phyloP scores from a whole-genome alignment of 176 grass and related monocot genomes.

The Raddia guianensis region DNA sequence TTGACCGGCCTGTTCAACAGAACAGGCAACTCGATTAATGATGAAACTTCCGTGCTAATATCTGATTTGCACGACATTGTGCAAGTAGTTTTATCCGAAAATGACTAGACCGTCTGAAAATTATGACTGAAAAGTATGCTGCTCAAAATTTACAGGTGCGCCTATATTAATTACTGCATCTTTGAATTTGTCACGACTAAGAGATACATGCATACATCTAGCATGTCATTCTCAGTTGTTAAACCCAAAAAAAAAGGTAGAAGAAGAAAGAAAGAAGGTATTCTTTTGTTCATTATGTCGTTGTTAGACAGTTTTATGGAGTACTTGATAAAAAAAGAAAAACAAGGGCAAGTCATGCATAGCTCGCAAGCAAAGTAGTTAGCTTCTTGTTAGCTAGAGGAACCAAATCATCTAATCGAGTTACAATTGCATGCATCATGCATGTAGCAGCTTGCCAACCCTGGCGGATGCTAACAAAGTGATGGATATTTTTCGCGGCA shows the following conservation, averaged over 20 bases:
- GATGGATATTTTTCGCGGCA: background rate
- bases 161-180: background rate
- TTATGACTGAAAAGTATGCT: background rate
- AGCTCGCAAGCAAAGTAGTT: background rate
- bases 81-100: constrained; percentile 4
- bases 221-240: background rate
- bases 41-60: constrained; percentile 16
- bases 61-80: background rate
- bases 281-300: background rate
- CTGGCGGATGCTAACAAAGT: background rate
- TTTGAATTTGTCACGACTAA: background rate
- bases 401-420: background rate
- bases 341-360: background rate
- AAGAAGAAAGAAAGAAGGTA: background rate
- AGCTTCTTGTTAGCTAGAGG: background rate
- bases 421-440: background rate
- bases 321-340: background rate
- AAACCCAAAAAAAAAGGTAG: too few relatives aligned
- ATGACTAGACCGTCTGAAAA: background rate
- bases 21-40: background rate
- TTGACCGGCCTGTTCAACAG: constrained; percentile 15
- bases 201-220: background rate
- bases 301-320: background rate
- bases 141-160: background rate
- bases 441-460: constrained; percentile 7